phyloP scores from a whole-genome alignment of 2,329 filamentous ascomycete genomes.

The Huntiella omanensis region DNA sequence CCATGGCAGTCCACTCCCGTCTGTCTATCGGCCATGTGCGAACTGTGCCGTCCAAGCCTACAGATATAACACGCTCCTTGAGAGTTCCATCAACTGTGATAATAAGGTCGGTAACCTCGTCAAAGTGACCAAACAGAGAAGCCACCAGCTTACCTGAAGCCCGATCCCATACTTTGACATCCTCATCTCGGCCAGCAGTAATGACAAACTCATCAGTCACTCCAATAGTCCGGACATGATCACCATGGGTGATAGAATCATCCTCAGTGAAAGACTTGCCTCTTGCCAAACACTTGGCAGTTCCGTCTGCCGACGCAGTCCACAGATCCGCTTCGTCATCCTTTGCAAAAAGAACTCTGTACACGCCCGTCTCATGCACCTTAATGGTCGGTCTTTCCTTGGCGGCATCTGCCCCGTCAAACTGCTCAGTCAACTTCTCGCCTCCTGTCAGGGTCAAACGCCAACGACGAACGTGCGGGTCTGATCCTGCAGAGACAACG shows the following conservation, averaged over 20 bases:
- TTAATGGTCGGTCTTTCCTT: constrained; percentile 36
- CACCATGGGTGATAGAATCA: constrained; percentile 59
- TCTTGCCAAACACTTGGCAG: constrained; percentile 59
- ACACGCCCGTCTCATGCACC: constrained; percentile 81
- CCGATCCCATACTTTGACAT: constrained; percentile 76
- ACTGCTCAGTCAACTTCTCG: constrained; percentile 33
- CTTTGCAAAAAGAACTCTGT: constrained; percentile 55
- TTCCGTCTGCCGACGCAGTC: constrained; percentile 87
- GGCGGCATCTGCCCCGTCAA: constrained; percentile 22
- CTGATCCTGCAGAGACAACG: constrained; percentile 64
- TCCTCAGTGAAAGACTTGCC: constrained; percentile 50
- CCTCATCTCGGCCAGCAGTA: constrained; percentile 79
- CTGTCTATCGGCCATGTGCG: constrained; percentile 62
- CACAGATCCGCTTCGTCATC: constrained; percentile 56
- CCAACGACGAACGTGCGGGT: constrained; percentile 66
- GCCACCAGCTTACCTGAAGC: constrained; percentile 54
- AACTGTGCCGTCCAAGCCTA: constrained; percentile 78
- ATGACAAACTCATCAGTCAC: constrained; percentile 61
- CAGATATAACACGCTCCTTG: constrained; percentile 46
- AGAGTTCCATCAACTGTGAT: constrained; percentile 29
- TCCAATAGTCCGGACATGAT: constrained; percentile 73
- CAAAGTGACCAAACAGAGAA: constrained; percentile 66
- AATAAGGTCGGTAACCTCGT: constrained; percentile 73
- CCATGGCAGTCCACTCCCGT: constrained; percentile 32
- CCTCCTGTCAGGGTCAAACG: constrained; percentile 33